Percentiles rank a stretch among this genome's conserved stretches.
These are phyloP conservation scores for Arctostaphylos glauca DNA, from an alignment of 148 eudicot genomes.

Conservation along the genomic window DNA sequence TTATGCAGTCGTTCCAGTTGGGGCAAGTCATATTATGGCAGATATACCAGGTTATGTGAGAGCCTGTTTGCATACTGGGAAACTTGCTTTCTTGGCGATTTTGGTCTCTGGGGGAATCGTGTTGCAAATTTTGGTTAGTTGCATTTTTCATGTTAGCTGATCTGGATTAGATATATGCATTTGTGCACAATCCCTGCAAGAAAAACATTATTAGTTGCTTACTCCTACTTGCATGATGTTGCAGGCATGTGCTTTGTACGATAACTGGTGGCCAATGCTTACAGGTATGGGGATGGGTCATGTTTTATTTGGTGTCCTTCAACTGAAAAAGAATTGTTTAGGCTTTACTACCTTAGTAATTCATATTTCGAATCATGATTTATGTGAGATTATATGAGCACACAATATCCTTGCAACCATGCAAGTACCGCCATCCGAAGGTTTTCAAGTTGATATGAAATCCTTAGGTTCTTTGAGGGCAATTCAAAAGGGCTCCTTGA, in stretches of 20 bases:
- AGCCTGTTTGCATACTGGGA: slow-evolving; percentile 75
- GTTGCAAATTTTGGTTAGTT: slow-evolving; percentile 73
- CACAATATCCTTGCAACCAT: slow-evolving; percentile 1
- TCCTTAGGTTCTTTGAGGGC: background rate
- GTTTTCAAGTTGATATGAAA: background rate
- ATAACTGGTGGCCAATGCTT: slow-evolving; percentile 99
- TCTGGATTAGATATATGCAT: background rate
- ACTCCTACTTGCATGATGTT: slow-evolving; percentile 17
- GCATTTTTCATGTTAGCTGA: background rate
- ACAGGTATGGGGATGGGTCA: slow-evolving; percentile 45
- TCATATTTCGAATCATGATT: background rate
- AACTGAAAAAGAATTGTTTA: background rate
- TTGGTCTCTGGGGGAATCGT: slow-evolving; percentile 71
- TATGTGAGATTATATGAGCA: background rate
- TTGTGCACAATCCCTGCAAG: background rate
- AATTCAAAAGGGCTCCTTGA: too few species aligned
- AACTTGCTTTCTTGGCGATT: slow-evolving; percentile 74
- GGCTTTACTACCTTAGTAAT: background rate
- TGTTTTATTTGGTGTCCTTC: background rate
- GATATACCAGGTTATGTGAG: slow-evolving; percentile 59
- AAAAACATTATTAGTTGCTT: slow-evolving; percentile 1
- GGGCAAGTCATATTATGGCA: slow-evolving; percentile 47
- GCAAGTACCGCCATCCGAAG: background rate
- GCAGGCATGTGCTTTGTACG: slow-evolving; percentile 96
- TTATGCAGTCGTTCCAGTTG: slow-evolving; percentile 12